Percentiles rank a stretch among this genome's conserved stretches.
Conservation (phyloP, 768 basidiomycete species). For the Clitopilus hobsonii region DNA sequence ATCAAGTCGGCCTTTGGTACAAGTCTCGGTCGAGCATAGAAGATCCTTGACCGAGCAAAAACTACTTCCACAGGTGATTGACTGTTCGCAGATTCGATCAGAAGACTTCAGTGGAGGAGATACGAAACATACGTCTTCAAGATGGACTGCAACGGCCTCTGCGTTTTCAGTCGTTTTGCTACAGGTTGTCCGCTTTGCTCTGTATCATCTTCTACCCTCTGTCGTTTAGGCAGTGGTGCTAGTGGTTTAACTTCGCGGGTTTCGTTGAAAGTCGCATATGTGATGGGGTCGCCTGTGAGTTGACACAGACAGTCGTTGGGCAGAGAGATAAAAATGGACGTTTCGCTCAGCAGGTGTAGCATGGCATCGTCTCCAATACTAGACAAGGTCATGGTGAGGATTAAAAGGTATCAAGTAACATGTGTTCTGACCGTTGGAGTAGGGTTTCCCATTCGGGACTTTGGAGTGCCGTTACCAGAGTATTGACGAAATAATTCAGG, state of each 20-base stretch:
- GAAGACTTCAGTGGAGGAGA: too few relatives aligned
- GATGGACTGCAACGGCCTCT: neutral
- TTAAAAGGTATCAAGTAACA: neutral
- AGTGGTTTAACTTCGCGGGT: too few relatives aligned
- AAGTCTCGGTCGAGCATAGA: constrained; percentile 60
- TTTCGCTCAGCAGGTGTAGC: constrained; percentile 71
- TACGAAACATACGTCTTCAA: neutral
- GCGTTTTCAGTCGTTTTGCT: too few relatives aligned
- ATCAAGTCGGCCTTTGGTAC: constrained; percentile 46
- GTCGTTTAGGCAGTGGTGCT: neutral
- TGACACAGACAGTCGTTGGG: constrained; percentile 87
- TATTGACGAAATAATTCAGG: constrained; percentile 65
- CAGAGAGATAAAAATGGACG: constrained; percentile 70
- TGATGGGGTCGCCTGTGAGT: constrained; percentile 68
- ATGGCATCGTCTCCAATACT: constrained; percentile 79
- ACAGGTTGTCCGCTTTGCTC: neutral
- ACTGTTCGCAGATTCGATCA: constrained; percentile 17
- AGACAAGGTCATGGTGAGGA: neutral
- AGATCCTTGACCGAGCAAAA: constrained; percentile 53
- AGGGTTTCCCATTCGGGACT: constrained; percentile 63
- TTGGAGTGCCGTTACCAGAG: constrained; percentile 64
- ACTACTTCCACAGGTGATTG: constrained; percentile 45
- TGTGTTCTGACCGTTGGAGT: constrained; percentile 45
- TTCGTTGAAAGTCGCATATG: too few relatives aligned
- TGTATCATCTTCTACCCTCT: neutral